A percentile compares a stretch with the other conserved stretches of the same genome.
These are phyloP conservation scores for Myxozyma melibiosi DNA, from an alignment of 805 yeast species.

Conservation along the genomic window DNA sequence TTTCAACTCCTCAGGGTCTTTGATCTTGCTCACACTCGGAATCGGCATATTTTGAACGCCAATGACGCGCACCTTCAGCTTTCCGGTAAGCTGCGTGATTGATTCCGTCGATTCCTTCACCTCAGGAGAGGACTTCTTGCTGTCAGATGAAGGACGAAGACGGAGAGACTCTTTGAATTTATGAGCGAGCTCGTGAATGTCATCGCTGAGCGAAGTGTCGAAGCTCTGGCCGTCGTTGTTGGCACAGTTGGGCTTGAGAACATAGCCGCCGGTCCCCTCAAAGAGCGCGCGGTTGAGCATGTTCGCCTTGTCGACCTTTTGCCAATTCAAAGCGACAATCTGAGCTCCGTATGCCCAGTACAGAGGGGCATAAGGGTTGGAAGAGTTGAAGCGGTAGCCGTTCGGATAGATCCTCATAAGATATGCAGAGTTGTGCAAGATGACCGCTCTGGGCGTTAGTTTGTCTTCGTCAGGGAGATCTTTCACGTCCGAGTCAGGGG, in stretches of 20 bases:
- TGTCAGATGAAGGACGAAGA: neutral
- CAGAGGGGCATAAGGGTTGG: slow-evolving; percentile 74
- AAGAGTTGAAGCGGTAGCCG: slow-evolving; percentile 68
- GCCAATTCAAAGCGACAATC: slow-evolving; percentile 97
- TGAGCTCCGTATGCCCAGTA: slow-evolving; percentile 88
- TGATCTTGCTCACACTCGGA: slow-evolving; percentile 1
- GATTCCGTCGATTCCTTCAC: slow-evolving; percentile 5
- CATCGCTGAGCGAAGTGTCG: neutral
- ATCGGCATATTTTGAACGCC: slow-evolving; percentile 20
- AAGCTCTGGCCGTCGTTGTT: neutral
- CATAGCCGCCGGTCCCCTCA: slow-evolving; percentile 40
- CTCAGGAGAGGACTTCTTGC: neutral
- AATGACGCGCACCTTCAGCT: neutral
- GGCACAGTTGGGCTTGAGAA: slow-evolving; percentile 10
- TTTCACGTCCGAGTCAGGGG: neutral
- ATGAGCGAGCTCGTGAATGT: slow-evolving; percentile 5
- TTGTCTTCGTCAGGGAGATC: slow-evolving; percentile 65
- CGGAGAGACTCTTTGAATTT: neutral
- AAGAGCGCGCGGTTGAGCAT: slow-evolving; percentile 62
- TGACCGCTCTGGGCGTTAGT: slow-evolving; percentile 53
- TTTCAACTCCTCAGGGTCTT: neutral
- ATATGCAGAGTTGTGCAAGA: slow-evolving; percentile 74
- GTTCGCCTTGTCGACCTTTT: slow-evolving; percentile 62
- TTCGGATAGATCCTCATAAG: slow-evolving; percentile 87
- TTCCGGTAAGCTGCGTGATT: too few relatives aligned